Evolutionary conservation across 1,139 yeast genomes (phyloP).

Genomic region (Sugiyamaella japonica): DNA sequence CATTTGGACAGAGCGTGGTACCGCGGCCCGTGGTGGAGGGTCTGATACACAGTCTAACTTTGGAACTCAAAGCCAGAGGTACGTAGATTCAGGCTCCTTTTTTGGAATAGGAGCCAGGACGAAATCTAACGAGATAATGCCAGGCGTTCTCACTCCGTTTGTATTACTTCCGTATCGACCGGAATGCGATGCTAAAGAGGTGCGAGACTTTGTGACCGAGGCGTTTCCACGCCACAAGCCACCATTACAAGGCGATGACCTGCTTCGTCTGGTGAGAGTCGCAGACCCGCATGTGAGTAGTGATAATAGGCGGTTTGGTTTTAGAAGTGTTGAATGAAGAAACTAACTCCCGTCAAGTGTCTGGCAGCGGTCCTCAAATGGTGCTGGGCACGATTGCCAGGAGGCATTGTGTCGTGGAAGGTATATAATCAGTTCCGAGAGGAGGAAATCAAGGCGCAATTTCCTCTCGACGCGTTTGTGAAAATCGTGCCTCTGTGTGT

Average conservation of each 20-base stretch:
- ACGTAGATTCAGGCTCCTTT: not conserved
- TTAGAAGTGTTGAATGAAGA: too few relatives aligned
- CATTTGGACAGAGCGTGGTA: constrained; percentile 29
- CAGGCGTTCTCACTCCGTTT: constrained; percentile 38
- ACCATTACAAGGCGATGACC: constrained; percentile 35
- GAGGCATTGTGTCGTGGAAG: constrained; percentile 84
- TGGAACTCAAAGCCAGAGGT: constrained; percentile 39
- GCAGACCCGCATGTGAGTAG: constrained; percentile 32
- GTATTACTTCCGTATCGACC: constrained; percentile 38
- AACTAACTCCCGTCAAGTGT: not conserved
- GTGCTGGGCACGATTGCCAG: constrained; percentile 79
- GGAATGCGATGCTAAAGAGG: constrained; percentile 30
- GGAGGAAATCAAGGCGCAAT: constrained; percentile 51
- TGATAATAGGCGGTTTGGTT: too few relatives aligned
- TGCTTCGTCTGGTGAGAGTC: constrained; percentile 33
- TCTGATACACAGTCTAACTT: constrained; percentile 35
- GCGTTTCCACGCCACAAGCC: constrained; percentile 32
- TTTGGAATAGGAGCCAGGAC: not conserved
- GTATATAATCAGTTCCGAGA: constrained; percentile 69
- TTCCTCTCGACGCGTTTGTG: constrained; percentile 69
- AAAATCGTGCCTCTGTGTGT: constrained; percentile 82
- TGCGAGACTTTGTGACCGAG: constrained; percentile 30
- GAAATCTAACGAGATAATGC: not conserved
- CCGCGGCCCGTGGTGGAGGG: constrained; percentile 37
- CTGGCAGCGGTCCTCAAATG: constrained; percentile 73